Percentiles rank a stretch among this genome's conserved stretches.
These are phyloP conservation scores for Pseudotsuga menziesii DNA, from an alignment of 75 land plant species.

Conservation along the genomic window DNA sequence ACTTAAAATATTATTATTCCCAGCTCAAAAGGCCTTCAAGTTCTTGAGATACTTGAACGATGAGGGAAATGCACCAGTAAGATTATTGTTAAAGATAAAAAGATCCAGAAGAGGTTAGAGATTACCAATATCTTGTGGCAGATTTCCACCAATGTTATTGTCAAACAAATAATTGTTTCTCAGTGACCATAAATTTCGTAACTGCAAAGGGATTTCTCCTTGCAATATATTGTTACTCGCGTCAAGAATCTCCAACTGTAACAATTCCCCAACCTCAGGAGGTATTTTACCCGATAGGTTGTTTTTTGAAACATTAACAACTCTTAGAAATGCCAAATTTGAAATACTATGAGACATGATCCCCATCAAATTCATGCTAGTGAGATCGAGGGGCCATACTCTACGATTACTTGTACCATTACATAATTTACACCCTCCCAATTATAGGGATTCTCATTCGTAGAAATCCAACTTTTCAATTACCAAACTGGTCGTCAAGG, in stretches of 20 bases:
- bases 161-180: conserved; percentile 44
- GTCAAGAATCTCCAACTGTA: conserved; percentile 40
- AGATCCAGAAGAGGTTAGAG: conserved; percentile 37
- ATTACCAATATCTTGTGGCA: conserved; percentile 52
- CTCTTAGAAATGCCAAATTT: conserved; percentile 26
- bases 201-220: conserved; percentile 38
- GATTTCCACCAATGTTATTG: conserved; percentile 46
- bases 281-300: conserved; percentile 58
- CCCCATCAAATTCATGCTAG: conserved; percentile 37
- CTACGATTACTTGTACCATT: conserved; percentile 18
- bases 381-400: conserved; percentile 29
- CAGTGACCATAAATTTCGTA: conserved; percentile 30
- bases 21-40: conserved; percentile 39
- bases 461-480: conserved; percentile 37
- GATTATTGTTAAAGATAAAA: conserved; percentile 34
- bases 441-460: conserved; percentile 35
- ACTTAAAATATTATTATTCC: conserved; percentile 60
- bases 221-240: conserved; percentile 52
- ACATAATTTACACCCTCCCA: conserved; percentile 52
- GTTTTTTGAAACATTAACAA: conserved; percentile 45
- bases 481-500: conserved; percentile 20
- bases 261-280: conserved; percentile 18
- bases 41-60: conserved; percentile 56
- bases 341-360: conserved; percentile 34
- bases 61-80: conserved; percentile 50